Base-by-base conservation (phyloP, 176 grass and related monocot genomes). In the Lolium multiflorum region DNA sequence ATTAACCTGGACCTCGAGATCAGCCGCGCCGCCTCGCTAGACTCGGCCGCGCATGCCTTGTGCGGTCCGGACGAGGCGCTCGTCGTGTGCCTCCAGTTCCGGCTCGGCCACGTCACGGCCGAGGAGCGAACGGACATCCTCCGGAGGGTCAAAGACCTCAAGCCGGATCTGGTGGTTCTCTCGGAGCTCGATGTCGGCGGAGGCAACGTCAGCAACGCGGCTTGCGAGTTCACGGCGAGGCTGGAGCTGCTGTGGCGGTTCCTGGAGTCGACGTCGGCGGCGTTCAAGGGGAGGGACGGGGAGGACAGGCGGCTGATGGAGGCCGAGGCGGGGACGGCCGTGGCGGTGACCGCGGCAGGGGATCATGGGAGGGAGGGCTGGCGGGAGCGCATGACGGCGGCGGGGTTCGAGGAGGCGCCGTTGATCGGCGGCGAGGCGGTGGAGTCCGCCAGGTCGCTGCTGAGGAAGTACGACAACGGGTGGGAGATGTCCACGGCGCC, bases 401-500 rank as follows among this genome's bases (percentile, higher is more conserved):
- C 82, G 14, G 90, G 97, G 51, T 94, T 99, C 88, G 68, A 76
- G 61, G 94, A 97, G 83, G 73, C 80, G 16, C 54, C 71, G 28
- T 99, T 99, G n/a, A n/a, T n/a, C 89, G 87, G 87, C 39, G 92
- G 89, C 49, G 94, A 99, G 80, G 90, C 97, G 0, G 79, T 97
- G 59, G 90, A 94, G 46, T 84, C 87, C 7, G 89, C 86, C 12
- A 94, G 83, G 85, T 86, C 94, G 57, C 76, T 99, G 73, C 87
- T 99, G 16, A 79, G 92, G 59, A 99, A 99, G 85, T 99, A 94
- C 77, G 97, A 99, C 55, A 83, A 91, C 70, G 89, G 95, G 4
- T 99, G 97, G 97, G 97, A 99, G 80, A 93, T 93, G 90, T 20
- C 68, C 2, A 74, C 54, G 60, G 22, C 58, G 7, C 66, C 80